A percentile compares a stretch with the other conserved stretches of the same genome.
Evolutionary conservation across 768 basidiomycete species (phyloP).

Genomic region (Agaricus sinodeliciosus): DNA sequence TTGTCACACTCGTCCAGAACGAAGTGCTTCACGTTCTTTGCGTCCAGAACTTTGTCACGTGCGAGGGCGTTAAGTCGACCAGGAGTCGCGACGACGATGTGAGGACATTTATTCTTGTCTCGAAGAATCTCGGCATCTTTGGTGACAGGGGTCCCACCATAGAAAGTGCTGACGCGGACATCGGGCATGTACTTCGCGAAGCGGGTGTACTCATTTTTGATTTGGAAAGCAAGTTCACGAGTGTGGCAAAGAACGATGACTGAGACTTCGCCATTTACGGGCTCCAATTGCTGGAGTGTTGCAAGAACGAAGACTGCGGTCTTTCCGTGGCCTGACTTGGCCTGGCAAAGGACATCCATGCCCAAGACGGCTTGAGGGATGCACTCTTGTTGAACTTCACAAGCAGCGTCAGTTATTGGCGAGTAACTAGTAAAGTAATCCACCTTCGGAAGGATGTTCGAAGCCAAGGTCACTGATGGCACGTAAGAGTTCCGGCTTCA

Average conservation of each 20-base stretch:
- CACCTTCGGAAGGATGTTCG: conserved; percentile 99
- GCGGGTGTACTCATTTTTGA: conserved; percentile 98
- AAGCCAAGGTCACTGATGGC: conserved; percentile 99
- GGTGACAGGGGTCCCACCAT: conserved; percentile 90
- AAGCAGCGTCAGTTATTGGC: conserved; percentile 1
- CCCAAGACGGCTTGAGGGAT: conserved; percentile 99
- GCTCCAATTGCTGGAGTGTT: conserved; percentile 96
- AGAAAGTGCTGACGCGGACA: conserved; percentile 95
- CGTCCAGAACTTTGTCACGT: conserved; percentile 92
- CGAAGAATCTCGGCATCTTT: conserved; percentile 93
- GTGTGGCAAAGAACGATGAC: conserved; percentile 99
- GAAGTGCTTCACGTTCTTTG: conserved; percentile 97
- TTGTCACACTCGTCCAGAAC: conserved; percentile 99
- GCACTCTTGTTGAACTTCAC: conserved; percentile 96
- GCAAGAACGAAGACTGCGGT: conserved; percentile 99
- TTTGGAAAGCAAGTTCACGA: conserved; percentile 98
- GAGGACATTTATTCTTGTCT: conserved; percentile 96
- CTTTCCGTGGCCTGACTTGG: conserved; percentile 98
- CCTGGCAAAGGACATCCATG: conserved; percentile 99
- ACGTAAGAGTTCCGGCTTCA: conserved; percentile 94
- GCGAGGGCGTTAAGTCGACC: conserved; percentile 94
- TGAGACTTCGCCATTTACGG: conserved; percentile 95
- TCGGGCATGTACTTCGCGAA: conserved; percentile 99
- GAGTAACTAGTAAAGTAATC: background rate
- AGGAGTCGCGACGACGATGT: conserved; percentile 97